Evolutionary conservation across 2,329 filamentous ascomycete species (phyloP), one percentile per base, ranked within the genome.

Genomic region (Coniosporium tulheliwenetii): DNA sequence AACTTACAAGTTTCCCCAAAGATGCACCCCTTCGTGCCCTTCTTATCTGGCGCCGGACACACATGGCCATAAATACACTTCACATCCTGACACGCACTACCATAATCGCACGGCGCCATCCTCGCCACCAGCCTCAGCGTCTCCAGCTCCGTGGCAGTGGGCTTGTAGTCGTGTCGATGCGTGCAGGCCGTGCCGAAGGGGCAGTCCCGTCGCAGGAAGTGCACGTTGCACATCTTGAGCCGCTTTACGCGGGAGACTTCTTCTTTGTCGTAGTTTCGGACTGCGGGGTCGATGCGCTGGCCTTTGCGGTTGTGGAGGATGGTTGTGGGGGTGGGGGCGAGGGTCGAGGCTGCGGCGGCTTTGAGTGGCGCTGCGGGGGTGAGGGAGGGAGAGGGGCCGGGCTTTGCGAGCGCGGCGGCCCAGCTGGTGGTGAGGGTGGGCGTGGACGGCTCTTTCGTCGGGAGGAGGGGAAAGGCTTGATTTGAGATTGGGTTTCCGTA

Each of bases 11-110:
- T 63, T 5, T 70, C 65, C 10, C 69, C 70, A 56, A 73, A 75
- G 48, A 71, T 69, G 51, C 75, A 79, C 13, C 63, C 65, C 51
- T 69, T 69, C 32, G 70, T 69, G 30, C 62, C 53, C 38, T 52
- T 60, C 10, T 51, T 45, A 12, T 50, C 48, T 0, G 64, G 65
- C 45, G 72, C 71, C 13, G 73, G 72, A 50, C 75, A 79, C 31
- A 70, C 67, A 54, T 79, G 75, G 15, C 75, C 75, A 50, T 77
- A 78, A 39, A 78, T 77, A 56, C 75, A 79, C 43, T 70, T 69
- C 1, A 65, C 53, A 44, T 79, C 75, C 39, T 72, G 63, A 49
- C 75, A 79, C 10, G 64, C 64, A 39, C 67, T 63, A 9, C 73
- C 73, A 49, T 71, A 70, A 42, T 65, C 65, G 51, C 75, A 79